These are phyloP conservation scores for Raffaelea deltoideospora DNA, from an alignment of 2,329 filamentous ascomycete genomes.

Conservation along the genomic window DNA sequence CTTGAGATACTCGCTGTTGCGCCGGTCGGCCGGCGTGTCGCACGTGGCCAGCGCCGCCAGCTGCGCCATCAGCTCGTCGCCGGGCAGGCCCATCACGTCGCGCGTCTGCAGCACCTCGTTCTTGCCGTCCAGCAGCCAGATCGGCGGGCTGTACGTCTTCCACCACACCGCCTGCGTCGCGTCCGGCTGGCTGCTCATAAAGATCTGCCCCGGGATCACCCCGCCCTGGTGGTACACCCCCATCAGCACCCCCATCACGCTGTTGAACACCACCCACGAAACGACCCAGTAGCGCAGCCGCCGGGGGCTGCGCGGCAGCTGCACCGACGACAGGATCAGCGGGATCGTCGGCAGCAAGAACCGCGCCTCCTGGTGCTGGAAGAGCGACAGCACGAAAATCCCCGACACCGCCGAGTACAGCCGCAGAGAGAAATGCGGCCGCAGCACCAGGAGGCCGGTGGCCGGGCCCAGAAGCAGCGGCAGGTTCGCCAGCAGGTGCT, in stretches of 20 bases:
- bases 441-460: conserved; percentile 41
- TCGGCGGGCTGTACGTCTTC: conserved; percentile 73
- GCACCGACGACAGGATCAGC: conserved; percentile 59
- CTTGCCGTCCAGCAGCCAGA: conserved; percentile 65
- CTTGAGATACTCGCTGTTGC: conserved; percentile 40
- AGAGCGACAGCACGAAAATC: conserved; percentile 53
- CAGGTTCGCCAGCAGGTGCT: conserved; percentile 57
- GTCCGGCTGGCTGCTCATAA: conserved; percentile 54
- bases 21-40: conserved; percentile 39
- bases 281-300: conserved; percentile 38
- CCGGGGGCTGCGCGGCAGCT: conserved; percentile 41
- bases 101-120: conserved; percentile 55
- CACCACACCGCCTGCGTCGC: conserved; percentile 64
- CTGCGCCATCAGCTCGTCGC: conserved; percentile 41
- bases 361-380: conserved; percentile 67
- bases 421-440: conserved; percentile 41
- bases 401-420: conserved; percentile 63
- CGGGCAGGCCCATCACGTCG: conserved; percentile 60
- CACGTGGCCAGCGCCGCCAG: conserved; percentile 46
- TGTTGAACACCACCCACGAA: conserved; percentile 56
- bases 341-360: conserved; percentile 65
- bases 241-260: conserved; percentile 54
- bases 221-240: conserved; percentile 73
- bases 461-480: conserved; percentile 60
- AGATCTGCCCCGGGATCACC: conserved; percentile 60